These are phyloP conservation scores for Fusarium begoniae DNA, from an alignment of 2,329 filamentous ascomycete genomes.

Conservation along the genomic window DNA sequence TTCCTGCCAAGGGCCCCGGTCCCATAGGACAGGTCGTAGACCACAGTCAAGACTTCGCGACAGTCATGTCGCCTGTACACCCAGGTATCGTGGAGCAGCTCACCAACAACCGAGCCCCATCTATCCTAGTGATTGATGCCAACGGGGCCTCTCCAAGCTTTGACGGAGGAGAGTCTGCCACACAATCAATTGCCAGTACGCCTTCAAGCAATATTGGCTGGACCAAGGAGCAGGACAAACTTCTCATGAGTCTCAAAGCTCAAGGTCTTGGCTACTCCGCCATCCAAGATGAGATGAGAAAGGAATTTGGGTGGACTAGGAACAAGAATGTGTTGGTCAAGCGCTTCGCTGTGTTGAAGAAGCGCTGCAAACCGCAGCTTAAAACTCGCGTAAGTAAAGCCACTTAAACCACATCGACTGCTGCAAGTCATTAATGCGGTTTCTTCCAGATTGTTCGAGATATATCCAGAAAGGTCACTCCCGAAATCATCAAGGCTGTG, in stretches of 20 bases:
- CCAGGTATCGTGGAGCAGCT: not conserved
- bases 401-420: too few species aligned
- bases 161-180: not conserved
- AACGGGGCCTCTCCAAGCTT: not conserved
- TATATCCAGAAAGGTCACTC: not conserved
- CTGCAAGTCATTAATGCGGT: not conserved
- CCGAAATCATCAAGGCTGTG: not conserved
- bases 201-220: not conserved
- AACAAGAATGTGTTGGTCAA: not conserved
- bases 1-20: accelerated
- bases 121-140: not conserved
- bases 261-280: not conserved
- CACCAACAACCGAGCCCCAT: accelerated
- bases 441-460: not conserved
- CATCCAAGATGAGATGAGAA: not conserved
- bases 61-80: too few species aligned
- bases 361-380: not conserved
- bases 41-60: not conserved
- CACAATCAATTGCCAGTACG: not conserved
- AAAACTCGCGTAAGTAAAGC: not conserved
- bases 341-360: not conserved
- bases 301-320: not conserved
- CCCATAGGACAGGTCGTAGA: accelerated
- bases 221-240: not conserved
- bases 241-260: not conserved